Conservation (phyloP, 2,329 filamentous ascomycete species). For the Rugonectria rugulosa region DNA sequence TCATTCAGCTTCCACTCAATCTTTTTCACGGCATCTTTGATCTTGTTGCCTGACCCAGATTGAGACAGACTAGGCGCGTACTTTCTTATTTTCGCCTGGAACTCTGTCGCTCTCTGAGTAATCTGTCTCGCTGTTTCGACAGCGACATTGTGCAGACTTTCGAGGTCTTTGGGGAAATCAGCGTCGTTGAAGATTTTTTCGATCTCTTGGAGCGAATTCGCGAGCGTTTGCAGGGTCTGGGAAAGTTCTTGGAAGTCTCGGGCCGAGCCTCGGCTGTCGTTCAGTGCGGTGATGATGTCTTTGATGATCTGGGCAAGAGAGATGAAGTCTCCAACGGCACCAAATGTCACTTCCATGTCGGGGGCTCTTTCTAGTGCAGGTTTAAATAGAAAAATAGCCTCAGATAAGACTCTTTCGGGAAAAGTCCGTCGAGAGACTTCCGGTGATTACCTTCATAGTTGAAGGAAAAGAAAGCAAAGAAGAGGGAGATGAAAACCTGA, state of each 20-base stretch:
- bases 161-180: background rate
- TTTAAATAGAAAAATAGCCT: background rate
- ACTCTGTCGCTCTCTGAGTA: background rate
- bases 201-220: background rate
- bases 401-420: too few relatives aligned
- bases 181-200: background rate
- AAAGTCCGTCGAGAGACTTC: too few relatives aligned
- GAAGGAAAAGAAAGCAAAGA: too few relatives aligned
- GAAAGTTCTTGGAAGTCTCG: background rate
- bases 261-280: background rate
- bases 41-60: background rate
- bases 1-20: background rate
- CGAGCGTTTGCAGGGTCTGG: background rate
- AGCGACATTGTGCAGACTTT: background rate
- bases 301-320: background rate
- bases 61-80: background rate
- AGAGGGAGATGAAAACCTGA: background rate
- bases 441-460: too few relatives aligned
- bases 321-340: conserved; percentile 4
- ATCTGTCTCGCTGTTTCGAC: background rate
- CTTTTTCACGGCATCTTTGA: background rate
- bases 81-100: background rate
- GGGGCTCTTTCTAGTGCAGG: background rate
- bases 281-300: background rate
- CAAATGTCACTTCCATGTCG: conserved; percentile 7